These are phyloP conservation scores for Litchi chinensis DNA, from an alignment of 345 rosid species.

Conservation along the genomic window DNA sequence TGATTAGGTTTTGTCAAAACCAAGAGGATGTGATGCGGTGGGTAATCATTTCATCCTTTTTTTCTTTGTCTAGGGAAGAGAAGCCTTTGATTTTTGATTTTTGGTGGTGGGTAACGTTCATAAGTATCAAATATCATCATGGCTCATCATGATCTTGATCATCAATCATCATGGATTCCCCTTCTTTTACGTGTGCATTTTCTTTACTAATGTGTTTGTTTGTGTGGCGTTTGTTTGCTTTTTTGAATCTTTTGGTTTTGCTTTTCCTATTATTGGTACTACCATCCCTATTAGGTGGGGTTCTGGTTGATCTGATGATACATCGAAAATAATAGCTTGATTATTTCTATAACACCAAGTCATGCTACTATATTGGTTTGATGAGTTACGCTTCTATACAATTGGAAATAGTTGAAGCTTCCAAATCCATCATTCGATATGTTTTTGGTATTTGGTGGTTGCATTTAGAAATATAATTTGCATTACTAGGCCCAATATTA, in stretches of 20 bases:
- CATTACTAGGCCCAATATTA: too few species aligned
- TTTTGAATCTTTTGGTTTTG: background rate
- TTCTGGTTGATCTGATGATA: too few species aligned
- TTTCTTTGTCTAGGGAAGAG: conserved; percentile 37
- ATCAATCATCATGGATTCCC: conserved; percentile 29
- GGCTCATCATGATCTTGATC: conserved; percentile 19
- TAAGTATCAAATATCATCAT: conserved; percentile 10
- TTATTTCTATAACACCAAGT: too few species aligned
- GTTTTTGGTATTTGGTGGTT: too few species aligned
- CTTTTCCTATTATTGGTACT: too few species aligned
- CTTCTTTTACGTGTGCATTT: conserved; percentile 43
- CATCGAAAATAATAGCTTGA: too few species aligned
- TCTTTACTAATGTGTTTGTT: conserved; percentile 6
- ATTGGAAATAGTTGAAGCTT: too few species aligned
- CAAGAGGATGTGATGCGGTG: conserved; percentile 36
- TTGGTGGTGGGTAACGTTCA: conserved; percentile 15
- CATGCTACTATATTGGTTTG: too few species aligned
- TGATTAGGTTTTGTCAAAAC: conserved; percentile 47
- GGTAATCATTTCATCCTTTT: conserved; percentile 41
- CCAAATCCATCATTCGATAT: too few species aligned
- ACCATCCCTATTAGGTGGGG: too few species aligned
- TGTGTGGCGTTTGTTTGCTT: background rate
- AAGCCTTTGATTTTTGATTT: conserved; percentile 21
- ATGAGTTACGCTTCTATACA: too few species aligned
- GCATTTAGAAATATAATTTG: too few species aligned